Evolutionary conservation across 371 early-diverging fungal genomes (phyloP).

Genomic region (Saksenaea vasiformis): DNA sequence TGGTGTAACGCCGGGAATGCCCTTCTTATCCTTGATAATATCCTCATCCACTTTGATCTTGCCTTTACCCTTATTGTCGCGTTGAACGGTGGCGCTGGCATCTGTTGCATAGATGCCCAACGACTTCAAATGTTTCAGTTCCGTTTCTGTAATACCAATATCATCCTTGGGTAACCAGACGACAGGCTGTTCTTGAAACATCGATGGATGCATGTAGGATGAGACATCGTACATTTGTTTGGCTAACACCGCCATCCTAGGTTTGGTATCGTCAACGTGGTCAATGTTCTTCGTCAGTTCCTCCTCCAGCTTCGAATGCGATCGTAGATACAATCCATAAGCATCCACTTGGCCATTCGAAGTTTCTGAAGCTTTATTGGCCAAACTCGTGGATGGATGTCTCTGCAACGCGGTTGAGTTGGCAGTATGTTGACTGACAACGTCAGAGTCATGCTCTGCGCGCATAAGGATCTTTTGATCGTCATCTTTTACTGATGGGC

Average conservation of each 20-base stretch:
- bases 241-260: neutral
- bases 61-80: slow-evolving; percentile 17
- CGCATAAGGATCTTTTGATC: neutral
- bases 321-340: neutral
- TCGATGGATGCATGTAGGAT: slow-evolving; percentile 27
- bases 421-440: neutral
- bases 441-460: neutral
- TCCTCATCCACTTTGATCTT: slow-evolving; percentile 17
- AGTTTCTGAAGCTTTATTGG: neutral
- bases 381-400: neutral
- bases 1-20: slow-evolving; percentile 22
- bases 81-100: slow-evolving; percentile 8
- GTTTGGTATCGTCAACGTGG: neutral
- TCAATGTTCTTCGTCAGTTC: neutral
- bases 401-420: neutral
- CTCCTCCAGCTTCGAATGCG: neutral
- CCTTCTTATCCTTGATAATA: slow-evolving; percentile 11
- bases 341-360: neutral
- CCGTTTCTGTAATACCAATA: slow-evolving; percentile 20
- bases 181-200: slow-evolving; percentile 16
- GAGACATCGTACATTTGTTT: slow-evolving; percentile 13
- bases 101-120: slow-evolving; percentile 12
- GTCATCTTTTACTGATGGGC: neutral
- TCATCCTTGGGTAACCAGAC: slow-evolving; percentile 33
- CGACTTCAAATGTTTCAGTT: slow-evolving; percentile 13